Conservation (phyloP, 495 filamentous ascomycete genomes). For the Aspergillus homomorphus region DNA sequence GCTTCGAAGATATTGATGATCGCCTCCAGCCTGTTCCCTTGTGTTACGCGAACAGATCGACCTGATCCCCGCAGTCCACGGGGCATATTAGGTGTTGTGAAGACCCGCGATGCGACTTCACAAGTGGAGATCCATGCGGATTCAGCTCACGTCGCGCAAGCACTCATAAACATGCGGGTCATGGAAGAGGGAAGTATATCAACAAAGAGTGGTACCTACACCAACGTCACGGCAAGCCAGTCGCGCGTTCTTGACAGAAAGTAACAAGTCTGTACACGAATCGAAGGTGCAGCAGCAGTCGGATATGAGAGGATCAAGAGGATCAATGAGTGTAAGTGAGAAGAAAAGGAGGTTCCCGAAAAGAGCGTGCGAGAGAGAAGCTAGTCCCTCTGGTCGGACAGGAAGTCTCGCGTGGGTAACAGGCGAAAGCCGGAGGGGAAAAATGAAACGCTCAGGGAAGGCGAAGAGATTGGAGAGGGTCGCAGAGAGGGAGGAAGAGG, state of each 20-base stretch:
- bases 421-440: constrained; percentile 11
- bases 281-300: constrained; percentile 13
- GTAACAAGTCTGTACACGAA: constrained; percentile 33
- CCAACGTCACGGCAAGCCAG: constrained; percentile 32
- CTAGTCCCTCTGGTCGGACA: constrained; percentile 45
- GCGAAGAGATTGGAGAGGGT: constrained; percentile 23
- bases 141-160: not conserved
- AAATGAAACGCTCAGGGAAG: constrained; percentile 19
- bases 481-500: constrained; percentile 20
- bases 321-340: constrained; percentile 19
- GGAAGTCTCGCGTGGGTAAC: constrained; percentile 29
- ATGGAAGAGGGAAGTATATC: not conserved
- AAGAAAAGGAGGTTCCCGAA: constrained; percentile 31
- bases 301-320: constrained; percentile 22
- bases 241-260: constrained; percentile 27
- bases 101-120: not conserved
- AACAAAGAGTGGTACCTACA: constrained; percentile 29
- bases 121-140: not conserved
- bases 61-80: not conserved
- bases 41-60: not conserved
- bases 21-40: not conserved
- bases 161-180: not conserved
- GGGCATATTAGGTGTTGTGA: not conserved
- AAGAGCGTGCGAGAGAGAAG: constrained; percentile 47
- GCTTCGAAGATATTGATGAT: not conserved